Evolutionary conservation across 1,284 basidiomycete genomes (phyloP), one percentile per base, ranked within the genome.

Genomic region (Meira nashicola): DNA sequence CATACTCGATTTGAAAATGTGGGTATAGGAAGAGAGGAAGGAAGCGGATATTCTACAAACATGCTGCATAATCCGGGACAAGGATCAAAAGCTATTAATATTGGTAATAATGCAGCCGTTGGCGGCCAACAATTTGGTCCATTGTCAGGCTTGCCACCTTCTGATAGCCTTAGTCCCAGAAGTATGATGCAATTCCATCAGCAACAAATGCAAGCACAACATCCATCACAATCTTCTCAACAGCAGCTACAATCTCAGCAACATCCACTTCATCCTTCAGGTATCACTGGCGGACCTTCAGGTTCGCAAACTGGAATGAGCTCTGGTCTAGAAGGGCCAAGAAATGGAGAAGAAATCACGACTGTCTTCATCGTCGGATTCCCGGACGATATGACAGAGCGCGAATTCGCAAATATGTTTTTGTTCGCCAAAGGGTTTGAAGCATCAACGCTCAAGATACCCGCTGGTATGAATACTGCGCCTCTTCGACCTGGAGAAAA

Each of bases 341-440:
- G 28, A 33, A 33, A 28, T 5, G 21, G 65, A 2, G 92, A 96
- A 77, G 92, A 96, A 71, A 96, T 97, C 61, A 93, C 90, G 19
- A 98, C 94, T 1, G 94, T 98, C 65, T 98, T 98, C 71, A 93
- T 98, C 1, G 94, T 97, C 33, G 94, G 94, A 0, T 98, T 98
- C 79, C 94, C 94, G 2, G 95, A 98, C 66, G 94, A 98, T 77
- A 97, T 98, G 89, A 87, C 89, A 83, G 92, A 97, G 81, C 90
- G 94, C 21, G 94, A 98, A 81, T 97, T 98, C 79, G 91, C 94
- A 80, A 97, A 97, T 79, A 95, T 98, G 89, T 98, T 98, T 79
- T 90, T 92, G 2, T 98, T 98, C 76, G 91, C 90, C 1, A 82
- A 85, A 1, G 95, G 92, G 11, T 98, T 98, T 74, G 94, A 98